A percentile compares a stretch with the other conserved stretches of the same genome.
Evolutionary conservation across 148 eudicot genomes (phyloP).

Genomic region (Rhododendron simsii): DNA sequence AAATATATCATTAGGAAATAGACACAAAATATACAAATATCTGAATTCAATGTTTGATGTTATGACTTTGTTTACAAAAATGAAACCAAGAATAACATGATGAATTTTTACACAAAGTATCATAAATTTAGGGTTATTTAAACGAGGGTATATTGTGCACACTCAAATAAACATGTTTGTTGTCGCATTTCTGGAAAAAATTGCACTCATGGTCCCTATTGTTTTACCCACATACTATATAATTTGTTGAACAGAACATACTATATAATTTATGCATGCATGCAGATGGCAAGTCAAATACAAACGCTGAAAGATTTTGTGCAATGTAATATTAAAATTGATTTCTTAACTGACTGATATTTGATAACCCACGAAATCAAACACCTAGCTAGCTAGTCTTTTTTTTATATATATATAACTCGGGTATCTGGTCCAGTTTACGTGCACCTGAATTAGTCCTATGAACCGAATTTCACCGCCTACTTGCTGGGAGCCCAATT

Average conservation of each 20-base stretch:
- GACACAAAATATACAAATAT: not conserved
- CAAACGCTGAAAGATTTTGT: slow-evolving; percentile 14
- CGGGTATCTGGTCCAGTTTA: not conserved
- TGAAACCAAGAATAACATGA: not conserved
- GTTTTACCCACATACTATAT: not conserved
- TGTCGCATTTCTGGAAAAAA: not conserved
- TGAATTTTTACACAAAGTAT: not conserved
- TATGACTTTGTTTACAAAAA: not conserved
- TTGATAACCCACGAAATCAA: slow-evolving; percentile 67
- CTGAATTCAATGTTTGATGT: not conserved
- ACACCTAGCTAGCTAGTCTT: slow-evolving; percentile 16
- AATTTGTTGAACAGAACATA: too few relatives aligned
- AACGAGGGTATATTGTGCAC: not conserved
- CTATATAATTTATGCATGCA: slow-evolving; percentile 1
- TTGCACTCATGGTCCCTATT: not conserved
- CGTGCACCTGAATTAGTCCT: too few relatives aligned
- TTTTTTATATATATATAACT: not conserved
- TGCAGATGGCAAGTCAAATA: slow-evolving; percentile 53
- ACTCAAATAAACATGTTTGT: not conserved
- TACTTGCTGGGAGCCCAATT: not conserved
- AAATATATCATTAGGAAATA: not conserved
- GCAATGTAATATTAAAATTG: slow-evolving; percentile 27
- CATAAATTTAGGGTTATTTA: not conserved
- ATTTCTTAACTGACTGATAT: slow-evolving; percentile 66
- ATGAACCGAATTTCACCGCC: not conserved